These are phyloP conservation scores for Barnettozyma hawaiiensis DNA, from an alignment of 1,139 yeast genomes.

Conservation along the genomic window DNA sequence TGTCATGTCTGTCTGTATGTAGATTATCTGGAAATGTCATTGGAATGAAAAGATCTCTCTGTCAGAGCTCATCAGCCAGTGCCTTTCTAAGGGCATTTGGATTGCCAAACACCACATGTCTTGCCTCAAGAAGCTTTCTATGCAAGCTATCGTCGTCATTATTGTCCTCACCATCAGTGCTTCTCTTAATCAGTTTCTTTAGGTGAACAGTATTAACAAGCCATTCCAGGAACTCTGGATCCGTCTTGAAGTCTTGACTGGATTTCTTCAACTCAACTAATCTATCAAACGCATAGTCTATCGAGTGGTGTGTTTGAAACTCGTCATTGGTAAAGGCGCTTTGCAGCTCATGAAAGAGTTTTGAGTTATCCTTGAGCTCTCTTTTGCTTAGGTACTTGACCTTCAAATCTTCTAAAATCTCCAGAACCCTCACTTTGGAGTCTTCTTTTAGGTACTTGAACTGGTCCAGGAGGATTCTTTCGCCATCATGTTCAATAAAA, in stretches of 20 bases:
- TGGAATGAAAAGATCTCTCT: not conserved
- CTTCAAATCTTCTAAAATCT: conserved; percentile 24
- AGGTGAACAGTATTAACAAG: conserved; percentile 45
- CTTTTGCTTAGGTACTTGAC: conserved; percentile 12
- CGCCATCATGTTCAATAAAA: conserved; percentile 16
- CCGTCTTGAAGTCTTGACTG: conserved; percentile 26
- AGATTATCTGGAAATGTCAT: not conserved
- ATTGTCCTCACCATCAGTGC: conserved; percentile 26
- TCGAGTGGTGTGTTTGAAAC: conserved; percentile 34
- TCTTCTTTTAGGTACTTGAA: conserved; percentile 23
- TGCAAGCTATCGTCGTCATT: conserved; percentile 33
- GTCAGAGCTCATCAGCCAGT: conserved; percentile 46
- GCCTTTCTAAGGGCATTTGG: conserved; percentile 64
- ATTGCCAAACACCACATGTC: conserved; percentile 77
- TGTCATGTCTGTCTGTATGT: conserved; percentile 33
- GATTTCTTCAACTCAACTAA: conserved; percentile 34
- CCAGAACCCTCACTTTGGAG: conserved; percentile 23
- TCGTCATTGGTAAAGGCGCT: conserved; percentile 24
- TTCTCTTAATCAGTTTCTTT: conserved; percentile 29
- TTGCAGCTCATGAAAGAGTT: conserved; percentile 18
- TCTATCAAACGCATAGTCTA: conserved; percentile 39
- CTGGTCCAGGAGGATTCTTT: conserved; percentile 15
- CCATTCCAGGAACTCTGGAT: conserved; percentile 51
- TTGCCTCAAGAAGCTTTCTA: conserved; percentile 44
- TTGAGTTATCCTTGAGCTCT: conserved; percentile 10